Base-by-base conservation (phyloP, 2,329 filamentous ascomycete genomes). In the Pestalotiopsis fici region DNA sequence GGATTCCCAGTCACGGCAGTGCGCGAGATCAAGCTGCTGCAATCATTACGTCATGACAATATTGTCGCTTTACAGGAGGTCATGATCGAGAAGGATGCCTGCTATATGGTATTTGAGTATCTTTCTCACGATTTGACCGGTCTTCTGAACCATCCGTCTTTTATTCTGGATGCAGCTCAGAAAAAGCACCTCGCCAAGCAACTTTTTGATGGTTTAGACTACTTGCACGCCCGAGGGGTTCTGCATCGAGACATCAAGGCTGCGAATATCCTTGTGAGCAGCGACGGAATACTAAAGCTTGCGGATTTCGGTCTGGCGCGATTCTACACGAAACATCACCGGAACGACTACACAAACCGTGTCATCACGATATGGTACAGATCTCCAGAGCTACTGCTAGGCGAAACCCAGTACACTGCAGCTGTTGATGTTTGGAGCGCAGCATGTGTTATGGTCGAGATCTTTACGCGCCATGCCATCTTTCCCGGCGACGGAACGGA, bases 101-200 rank as follows among this genome's bases (percentile, higher is more conserved):
- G 96, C 79, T 99, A 97, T 81, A 99, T 99, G 96, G 96, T 99
- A 3, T 99, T 99, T 71, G 96, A 99, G 78, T 99, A 99, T 77
- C 86, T 98, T 37, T 95, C 96, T 1, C 96, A 99, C 78, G 96
- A 99, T 78, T 84, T 99, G 69, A 99, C 96, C 2, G 96, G 96
- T 15, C 85, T 99, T 37, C 88, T 99, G 69, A 98, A 98, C 74
- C 96, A 99, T 75, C 96, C 96, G 0, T 92, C 91, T 0, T 99
- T 97, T 81, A 91, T 91, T 68, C 87, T 99, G 15, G 92, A 96
- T 47, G 83, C 90, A 3, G 89, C 91, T 0, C 95, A 98, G 78
- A 97, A 94, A 81, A 99, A 99, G 80, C 90, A 99, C 77, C 86
- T 99, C 39, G 94, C 94, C 0, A 93, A 91, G 76, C 96, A 99